Evolutionary conservation across 768 basidiomycete genomes (phyloP), one percentile per base, ranked within the genome.

Genomic region (Mycena polygramma): DNA sequence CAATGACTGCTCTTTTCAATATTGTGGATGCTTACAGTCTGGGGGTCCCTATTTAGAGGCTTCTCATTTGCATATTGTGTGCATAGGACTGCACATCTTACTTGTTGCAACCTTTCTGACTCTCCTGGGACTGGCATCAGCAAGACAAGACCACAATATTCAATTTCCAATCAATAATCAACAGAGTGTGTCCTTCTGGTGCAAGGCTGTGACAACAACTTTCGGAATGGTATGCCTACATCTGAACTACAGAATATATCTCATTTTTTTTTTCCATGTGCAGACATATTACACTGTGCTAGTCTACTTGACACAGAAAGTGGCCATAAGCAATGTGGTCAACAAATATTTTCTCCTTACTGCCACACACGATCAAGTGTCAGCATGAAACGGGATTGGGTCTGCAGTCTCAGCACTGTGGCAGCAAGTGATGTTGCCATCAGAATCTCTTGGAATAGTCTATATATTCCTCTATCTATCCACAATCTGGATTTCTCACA

Each of bases 141-240:
- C 19, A 20, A 8, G 35, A 10, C 10, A 17, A 30, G 62, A 63
- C 13, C 53, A 63, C 20, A 20, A 10, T 2, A 45, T 63, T 45
- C 7, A 35, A 53, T 63, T 63, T n/a, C 30, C 62, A 17, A 9
- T n/a, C 11, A 17, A 63, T n/a, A 8, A 4, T 10, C 62, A 63
- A 20, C 14, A 30, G 17, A 54, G 22, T 20, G 37, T 63, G 7
- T 41, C 62, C 1, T 30, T 63, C 11, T 53, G n/a, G 39, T 26
- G 5, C 37, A 63, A 52, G 35, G 14, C 54, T 30, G 24, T 20
- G 7, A 13, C 62, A 22, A 63, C 24, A n/a, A 41, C 26, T 20
- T 53, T 63, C 26, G 62, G 62, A 63, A 54, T 26, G 41, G 62
- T 63, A 63, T 20, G 62, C n/a, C n/a, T n/a, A n/a, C n/a, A 9